Conservation (phyloP, 257 asterid species). For the Leptodermis oblonga region DNA sequence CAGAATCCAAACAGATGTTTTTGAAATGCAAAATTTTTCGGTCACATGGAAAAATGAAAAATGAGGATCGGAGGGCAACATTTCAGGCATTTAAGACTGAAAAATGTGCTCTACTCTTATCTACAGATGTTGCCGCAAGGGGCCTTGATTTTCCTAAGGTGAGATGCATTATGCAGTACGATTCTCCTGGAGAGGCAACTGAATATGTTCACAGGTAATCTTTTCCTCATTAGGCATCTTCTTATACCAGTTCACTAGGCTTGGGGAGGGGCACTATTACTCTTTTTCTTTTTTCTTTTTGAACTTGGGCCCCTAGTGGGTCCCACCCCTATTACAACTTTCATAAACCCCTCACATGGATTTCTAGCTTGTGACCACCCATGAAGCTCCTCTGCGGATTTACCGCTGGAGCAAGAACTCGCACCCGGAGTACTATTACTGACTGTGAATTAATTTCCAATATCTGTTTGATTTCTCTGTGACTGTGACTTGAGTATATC, state of each 20-base stretch:
- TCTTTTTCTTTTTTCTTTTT: too few species aligned
- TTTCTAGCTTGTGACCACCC: too few species aligned
- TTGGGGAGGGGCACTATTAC: neutral
- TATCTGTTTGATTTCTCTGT: neutral
- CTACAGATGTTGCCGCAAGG: slow-evolving; percentile 95
- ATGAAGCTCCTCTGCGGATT: too few species aligned
- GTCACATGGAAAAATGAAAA: slow-evolving; percentile 87
- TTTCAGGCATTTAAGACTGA: slow-evolving; percentile 73
- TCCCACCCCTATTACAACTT: too few species aligned
- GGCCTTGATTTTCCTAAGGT: slow-evolving; percentile 98
- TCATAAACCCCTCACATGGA: too few species aligned
- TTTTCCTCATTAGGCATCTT: slow-evolving; percentile 5
- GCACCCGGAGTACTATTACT: neutral
- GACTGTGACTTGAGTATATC: neutral
- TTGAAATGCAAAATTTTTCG: slow-evolving; percentile 69
- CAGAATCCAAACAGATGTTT: slow-evolving; percentile 45
- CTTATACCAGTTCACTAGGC: neutral
- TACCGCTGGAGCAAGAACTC: too few species aligned
- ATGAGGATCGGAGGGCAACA: slow-evolving; percentile 76
- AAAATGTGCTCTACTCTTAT: slow-evolving; percentile 81
- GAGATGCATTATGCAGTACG: slow-evolving; percentile 90
- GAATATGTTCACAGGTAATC: slow-evolving; percentile 96
- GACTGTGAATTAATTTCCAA: neutral
- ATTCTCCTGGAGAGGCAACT: slow-evolving; percentile 98
- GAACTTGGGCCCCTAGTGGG: too few species aligned